These are phyloP conservation scores for Fusarium transvaalense DNA, from an alignment of 2,329 filamentous ascomycete species.

Conservation along the genomic window DNA sequence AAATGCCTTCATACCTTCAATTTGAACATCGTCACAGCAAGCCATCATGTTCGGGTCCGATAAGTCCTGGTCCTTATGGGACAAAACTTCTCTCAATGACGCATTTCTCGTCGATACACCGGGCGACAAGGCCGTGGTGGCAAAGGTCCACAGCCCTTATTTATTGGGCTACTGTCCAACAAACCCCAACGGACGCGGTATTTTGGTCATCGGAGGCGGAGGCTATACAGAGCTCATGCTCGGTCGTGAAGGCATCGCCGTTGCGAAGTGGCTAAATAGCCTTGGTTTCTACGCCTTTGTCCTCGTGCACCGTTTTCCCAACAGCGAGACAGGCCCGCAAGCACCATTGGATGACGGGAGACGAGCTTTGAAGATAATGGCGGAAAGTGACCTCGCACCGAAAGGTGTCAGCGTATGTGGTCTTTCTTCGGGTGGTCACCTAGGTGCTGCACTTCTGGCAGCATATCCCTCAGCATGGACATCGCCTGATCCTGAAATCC, in stretches of 20 bases:
- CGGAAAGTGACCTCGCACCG: conserved; percentile 19
- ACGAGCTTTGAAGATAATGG: conserved; percentile 38
- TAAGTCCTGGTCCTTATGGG: conserved; percentile 37
- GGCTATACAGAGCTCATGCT: conserved; percentile 44
- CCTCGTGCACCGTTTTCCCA: conserved; percentile 43
- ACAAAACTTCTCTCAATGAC: conserved; percentile 9
- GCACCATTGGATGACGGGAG: conserved; percentile 43
- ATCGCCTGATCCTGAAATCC: conserved; percentile 28
- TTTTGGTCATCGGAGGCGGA: conserved; percentile 38
- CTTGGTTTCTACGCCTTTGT: conserved; percentile 46
- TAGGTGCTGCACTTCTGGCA: conserved; percentile 39
- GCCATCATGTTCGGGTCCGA: conserved; percentile 27
- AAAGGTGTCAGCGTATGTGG: conserved; percentile 39
- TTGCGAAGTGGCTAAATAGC: conserved; percentile 42
- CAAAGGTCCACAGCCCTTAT: conserved; percentile 30
- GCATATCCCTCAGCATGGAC: conserved; percentile 40
- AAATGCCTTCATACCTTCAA: fast-evolving
- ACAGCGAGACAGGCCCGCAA: conserved; percentile 18
- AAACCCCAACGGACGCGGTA: conserved; percentile 34
- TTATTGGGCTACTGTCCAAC: conserved; percentile 38
- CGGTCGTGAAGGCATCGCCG: conserved; percentile 36
- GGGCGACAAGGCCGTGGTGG: conserved; percentile 34
- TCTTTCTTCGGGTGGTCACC: conserved; percentile 42
- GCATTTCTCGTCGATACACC: conserved; percentile 36
- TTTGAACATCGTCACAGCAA: fast-evolving